Percentiles rank a stretch among this genome's conserved stretches.
Conservation (phyloP, 768 basidiomycete genomes). For the Naganishia antarctica region DNA sequence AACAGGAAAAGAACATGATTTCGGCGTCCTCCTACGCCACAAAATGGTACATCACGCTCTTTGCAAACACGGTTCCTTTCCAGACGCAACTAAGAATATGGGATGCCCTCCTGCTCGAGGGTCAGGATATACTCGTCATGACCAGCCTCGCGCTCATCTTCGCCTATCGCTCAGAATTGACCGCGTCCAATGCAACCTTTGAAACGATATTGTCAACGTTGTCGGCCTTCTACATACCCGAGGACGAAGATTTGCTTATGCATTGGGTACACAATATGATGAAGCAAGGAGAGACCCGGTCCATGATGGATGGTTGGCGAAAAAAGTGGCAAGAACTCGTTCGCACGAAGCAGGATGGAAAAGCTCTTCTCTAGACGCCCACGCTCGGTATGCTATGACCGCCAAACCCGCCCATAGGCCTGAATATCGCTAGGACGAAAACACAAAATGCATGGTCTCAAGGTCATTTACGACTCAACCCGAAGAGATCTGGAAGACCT, state of each 20-base stretch:
- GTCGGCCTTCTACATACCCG: conserved; percentile 90
- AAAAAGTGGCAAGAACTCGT: conserved; percentile 65
- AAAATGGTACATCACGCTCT: conserved; percentile 99
- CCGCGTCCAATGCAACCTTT: conserved; percentile 69
- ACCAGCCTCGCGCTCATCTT: conserved; percentile 84
- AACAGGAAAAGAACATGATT: conserved; percentile 71
- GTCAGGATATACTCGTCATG: conserved; percentile 78
- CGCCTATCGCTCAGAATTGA: conserved; percentile 74
- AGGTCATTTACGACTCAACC: no score
- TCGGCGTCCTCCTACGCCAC: conserved; percentile 93
- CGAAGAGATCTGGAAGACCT: no score
- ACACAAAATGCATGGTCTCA: no score
- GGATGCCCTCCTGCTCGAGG: conserved; percentile 90
- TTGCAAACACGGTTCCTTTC: conserved; percentile 91
- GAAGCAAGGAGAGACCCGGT: conserved; percentile 62
- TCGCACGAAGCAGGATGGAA: conserved; percentile 42
- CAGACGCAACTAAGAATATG: conserved; percentile 89
- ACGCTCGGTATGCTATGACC: no score
- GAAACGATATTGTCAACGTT: conserved; percentile 86
- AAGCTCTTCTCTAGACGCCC: conserved; percentile 41
- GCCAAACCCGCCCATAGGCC: no score
- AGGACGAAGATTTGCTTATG: conserved; percentile 77
- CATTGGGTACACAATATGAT: conserved; percentile 69
- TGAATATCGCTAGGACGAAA: no score
- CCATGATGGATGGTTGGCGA: conserved; percentile 70